These are phyloP conservation scores for Mycena indigotica DNA, from an alignment of 768 basidiomycete genomes.

Conservation along the genomic window DNA sequence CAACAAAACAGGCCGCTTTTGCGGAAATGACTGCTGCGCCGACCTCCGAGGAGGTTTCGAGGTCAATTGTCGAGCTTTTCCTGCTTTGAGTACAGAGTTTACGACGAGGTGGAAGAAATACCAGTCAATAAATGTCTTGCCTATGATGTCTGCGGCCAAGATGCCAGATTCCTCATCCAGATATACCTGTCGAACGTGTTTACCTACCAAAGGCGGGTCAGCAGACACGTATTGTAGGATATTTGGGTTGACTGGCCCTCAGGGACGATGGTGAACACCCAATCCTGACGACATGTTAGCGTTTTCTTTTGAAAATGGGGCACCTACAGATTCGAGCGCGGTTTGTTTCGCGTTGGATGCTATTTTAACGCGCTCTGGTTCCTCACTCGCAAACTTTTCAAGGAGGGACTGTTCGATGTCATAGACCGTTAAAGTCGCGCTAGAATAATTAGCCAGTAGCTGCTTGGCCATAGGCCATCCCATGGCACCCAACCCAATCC, in stretches of 20 bases:
- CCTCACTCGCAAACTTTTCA: slow-evolving; percentile 30
- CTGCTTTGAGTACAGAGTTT: neutral
- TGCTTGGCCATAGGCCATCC: slow-evolving; percentile 46
- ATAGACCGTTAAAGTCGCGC: slow-evolving; percentile 34
- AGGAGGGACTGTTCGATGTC: slow-evolving; percentile 35
- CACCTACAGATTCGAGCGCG: slow-evolving; percentile 38
- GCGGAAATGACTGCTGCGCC: slow-evolving; percentile 32
- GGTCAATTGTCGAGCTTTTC: slow-evolving; percentile 46
- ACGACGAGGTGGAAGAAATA: slow-evolving; percentile 15
- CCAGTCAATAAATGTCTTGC: slow-evolving; percentile 47
- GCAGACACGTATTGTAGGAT: neutral
- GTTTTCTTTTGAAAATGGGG: neutral
- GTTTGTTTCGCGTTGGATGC: slow-evolving; percentile 36
- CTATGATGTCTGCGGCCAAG: slow-evolving; percentile 38
- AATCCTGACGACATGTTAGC: slow-evolving; percentile 31
- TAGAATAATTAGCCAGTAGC: slow-evolving; percentile 34
- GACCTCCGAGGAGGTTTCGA: slow-evolving; percentile 37
- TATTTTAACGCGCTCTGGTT: slow-evolving; percentile 22
- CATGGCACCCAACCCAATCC: slow-evolving; percentile 48
- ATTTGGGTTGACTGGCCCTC: slow-evolving; percentile 30
- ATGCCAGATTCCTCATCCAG: slow-evolving; percentile 35
- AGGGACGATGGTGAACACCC: slow-evolving; percentile 43
- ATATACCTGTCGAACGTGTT: slow-evolving; percentile 43
- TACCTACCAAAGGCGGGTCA: slow-evolving; percentile 28
- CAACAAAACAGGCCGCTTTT: slow-evolving; percentile 35